Conservation (phyloP, 345 rosid species). For the Xanthoceras sorbifolium region DNA sequence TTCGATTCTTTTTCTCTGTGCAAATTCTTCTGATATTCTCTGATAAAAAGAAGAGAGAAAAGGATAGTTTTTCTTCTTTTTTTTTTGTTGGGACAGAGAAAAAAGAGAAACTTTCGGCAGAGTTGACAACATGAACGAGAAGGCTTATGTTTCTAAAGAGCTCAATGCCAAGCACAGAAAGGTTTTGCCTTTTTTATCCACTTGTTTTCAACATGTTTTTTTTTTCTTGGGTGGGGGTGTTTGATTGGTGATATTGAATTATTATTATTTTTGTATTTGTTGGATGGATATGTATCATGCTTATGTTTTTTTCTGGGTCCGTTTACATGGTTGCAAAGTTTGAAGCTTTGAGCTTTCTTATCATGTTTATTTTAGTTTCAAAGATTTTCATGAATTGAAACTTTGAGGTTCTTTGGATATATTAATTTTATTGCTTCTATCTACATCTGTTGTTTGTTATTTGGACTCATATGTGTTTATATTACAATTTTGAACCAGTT, state of each 20-base stretch:
- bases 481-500: constrained; percentile 9
- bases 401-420: not conserved
- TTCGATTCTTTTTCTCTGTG: constrained; percentile 9
- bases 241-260: constrained; percentile 9
- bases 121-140: constrained; percentile 51
- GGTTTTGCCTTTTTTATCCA: constrained; percentile 34
- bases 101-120: not conserved
- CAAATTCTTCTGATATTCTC: not conserved
- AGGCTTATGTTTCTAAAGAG: constrained; percentile 64
- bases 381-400: not conserved
- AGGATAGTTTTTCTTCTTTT: not conserved
- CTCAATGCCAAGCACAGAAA: constrained; percentile 60
- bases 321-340: constrained; percentile 18
- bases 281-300: constrained; percentile 4
- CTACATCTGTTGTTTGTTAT: constrained; percentile 4
- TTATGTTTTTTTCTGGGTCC: not conserved
- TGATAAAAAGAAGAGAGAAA: not conserved
- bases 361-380: constrained; percentile 1
- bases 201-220: constrained; percentile 3
- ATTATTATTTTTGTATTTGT: not conserved
- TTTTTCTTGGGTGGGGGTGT: constrained; percentile 4
- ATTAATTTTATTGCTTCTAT: not conserved
- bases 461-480: constrained; percentile 10
- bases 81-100: no score
- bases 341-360: constrained; percentile 7